phyloP scores from a whole-genome alignment of 768 basidiomycete genomes.

The Podaxis carcinomalis region DNA sequence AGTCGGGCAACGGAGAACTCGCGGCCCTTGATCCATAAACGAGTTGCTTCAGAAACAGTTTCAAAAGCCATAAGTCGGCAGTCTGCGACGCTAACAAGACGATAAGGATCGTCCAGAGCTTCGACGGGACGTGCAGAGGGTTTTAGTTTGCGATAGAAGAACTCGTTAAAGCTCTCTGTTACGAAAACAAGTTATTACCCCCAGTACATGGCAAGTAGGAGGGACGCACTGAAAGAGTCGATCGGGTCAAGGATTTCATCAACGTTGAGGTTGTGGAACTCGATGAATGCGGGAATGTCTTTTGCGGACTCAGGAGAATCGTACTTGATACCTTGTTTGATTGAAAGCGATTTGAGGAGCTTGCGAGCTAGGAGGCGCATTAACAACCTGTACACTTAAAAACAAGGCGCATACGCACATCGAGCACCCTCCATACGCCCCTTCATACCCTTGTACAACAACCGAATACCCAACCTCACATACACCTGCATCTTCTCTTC shows the following conservation, averaged over 20 bases:
- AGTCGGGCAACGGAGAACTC: slow-evolving; percentile 82
- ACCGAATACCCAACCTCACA: slow-evolving; percentile 85
- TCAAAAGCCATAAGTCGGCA: slow-evolving; percentile 96
- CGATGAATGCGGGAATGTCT: slow-evolving; percentile 85
- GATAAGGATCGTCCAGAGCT: slow-evolving; percentile 64
- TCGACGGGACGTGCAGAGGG: slow-evolving; percentile 74
- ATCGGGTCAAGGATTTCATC: slow-evolving; percentile 83
- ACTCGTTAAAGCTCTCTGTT: slow-evolving; percentile 87
- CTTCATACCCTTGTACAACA: slow-evolving; percentile 90
- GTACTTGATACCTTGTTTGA: slow-evolving; percentile 94
- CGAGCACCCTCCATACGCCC: slow-evolving; percentile 85
- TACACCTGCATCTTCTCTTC: slow-evolving; percentile 99
- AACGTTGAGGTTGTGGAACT: slow-evolving; percentile 82
- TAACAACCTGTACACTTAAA: not conserved
- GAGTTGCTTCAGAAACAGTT: slow-evolving; percentile 79
- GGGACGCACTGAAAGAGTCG: slow-evolving; percentile 69
- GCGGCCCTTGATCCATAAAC: slow-evolving; percentile 95
- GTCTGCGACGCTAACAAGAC: slow-evolving; percentile 88
- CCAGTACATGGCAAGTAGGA: not conserved
- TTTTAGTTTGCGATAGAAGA: slow-evolving; percentile 91
- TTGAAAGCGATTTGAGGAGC: slow-evolving; percentile 84
- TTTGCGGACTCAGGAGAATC: slow-evolving; percentile 79
- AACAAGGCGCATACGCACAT: slow-evolving; percentile 41
- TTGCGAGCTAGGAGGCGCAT: slow-evolving; percentile 49
- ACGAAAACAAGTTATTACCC: not conserved